A percentile compares a stretch with the other conserved stretches of the same genome.
phyloP scores from a whole-genome alignment of 2,329 filamentous ascomycete genomes.

The Fusarium tuaranense region DNA sequence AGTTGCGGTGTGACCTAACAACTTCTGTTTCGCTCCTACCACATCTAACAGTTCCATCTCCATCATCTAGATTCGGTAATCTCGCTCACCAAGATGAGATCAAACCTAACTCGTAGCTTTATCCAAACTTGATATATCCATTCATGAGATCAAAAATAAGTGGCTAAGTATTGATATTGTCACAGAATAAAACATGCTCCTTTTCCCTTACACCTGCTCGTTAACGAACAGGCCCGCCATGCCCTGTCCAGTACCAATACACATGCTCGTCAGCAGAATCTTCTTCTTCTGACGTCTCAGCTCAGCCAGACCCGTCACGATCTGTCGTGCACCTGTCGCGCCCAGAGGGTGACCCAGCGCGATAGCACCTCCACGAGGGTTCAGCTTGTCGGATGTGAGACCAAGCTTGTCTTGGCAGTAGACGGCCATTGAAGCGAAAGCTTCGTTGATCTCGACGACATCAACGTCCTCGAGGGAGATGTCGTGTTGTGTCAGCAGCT shows the following conservation, averaged over 20 bases:
- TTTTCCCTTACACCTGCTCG: slow-evolving; percentile 54
- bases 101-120: slow-evolving; percentile 19
- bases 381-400: slow-evolving; percentile 81
- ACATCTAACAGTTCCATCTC: not conserved
- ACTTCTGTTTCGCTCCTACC: not conserved
- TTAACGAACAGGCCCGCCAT: slow-evolving; percentile 77
- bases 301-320: slow-evolving; percentile 91
- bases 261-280: slow-evolving; percentile 94
- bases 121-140: not conserved
- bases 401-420: slow-evolving; percentile 84
- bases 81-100: slow-evolving; percentile 28
- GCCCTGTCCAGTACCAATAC: slow-evolving; percentile 76
- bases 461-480: slow-evolving; percentile 86
- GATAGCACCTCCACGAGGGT: slow-evolving; percentile 84
- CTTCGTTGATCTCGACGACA: slow-evolving; percentile 95
- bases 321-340: slow-evolving; percentile 81
- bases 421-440: slow-evolving; percentile 97
- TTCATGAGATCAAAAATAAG: not conserved
- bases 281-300: slow-evolving; percentile 87
- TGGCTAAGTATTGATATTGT: slow-evolving; percentile 25
- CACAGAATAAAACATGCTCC: slow-evolving; percentile 25
- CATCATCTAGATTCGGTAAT: slow-evolving; percentile 21
- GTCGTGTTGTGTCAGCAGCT: slow-evolving; percentile 85
- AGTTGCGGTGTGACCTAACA: slow-evolving; percentile 15
- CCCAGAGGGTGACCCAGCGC: slow-evolving; percentile 87